These are phyloP conservation scores for Hypoxylon sp. DNA, from an alignment of 2,329 filamentous ascomycete species.

Conservation along the genomic window DNA sequence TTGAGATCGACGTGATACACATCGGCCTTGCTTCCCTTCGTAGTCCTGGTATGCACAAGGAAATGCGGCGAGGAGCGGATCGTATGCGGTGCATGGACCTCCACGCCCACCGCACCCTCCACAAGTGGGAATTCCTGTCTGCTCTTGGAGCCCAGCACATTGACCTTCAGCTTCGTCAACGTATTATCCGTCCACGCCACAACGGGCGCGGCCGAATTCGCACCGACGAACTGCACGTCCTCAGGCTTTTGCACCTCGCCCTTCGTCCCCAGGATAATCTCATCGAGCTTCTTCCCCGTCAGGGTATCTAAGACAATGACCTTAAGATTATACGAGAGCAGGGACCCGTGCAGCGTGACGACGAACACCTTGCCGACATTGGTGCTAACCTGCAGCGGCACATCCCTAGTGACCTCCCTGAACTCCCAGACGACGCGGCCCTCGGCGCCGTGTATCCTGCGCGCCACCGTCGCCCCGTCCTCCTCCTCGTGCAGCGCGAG, in stretches of 20 bases:
- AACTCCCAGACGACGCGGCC: conserved; percentile 86
- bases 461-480: conserved; percentile 72
- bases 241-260: conserved; percentile 76
- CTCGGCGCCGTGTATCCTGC: conserved; percentile 79
- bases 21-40: conserved; percentile 81
- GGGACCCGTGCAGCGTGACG: conserved; percentile 78
- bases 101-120: conserved; percentile 65
- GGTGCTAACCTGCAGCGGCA: conserved; percentile 81
- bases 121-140: conserved; percentile 69
- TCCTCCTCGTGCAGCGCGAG: conserved; percentile 76
- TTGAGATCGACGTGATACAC: conserved; percentile 87
- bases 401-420: conserved; percentile 76
- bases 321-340: conserved; percentile 81
- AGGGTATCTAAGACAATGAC: conserved; percentile 80
- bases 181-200: conserved; percentile 80
- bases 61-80: conserved; percentile 84
- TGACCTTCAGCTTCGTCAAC: conserved; percentile 76
- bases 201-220: conserved; percentile 81
- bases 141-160: conserved; percentile 75
- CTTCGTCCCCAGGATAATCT: conserved; percentile 81
- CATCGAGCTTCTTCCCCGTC: conserved; percentile 79
- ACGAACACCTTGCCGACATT: conserved; percentile 81
- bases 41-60: conserved; percentile 83
- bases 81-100: conserved; percentile 81
- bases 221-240: conserved; percentile 81